A percentile compares a stretch with the other conserved stretches of the same genome.
Conservation (phyloP, 2,329 filamentous ascomycete genomes). For the Aspergillus fijiensis region DNA sequence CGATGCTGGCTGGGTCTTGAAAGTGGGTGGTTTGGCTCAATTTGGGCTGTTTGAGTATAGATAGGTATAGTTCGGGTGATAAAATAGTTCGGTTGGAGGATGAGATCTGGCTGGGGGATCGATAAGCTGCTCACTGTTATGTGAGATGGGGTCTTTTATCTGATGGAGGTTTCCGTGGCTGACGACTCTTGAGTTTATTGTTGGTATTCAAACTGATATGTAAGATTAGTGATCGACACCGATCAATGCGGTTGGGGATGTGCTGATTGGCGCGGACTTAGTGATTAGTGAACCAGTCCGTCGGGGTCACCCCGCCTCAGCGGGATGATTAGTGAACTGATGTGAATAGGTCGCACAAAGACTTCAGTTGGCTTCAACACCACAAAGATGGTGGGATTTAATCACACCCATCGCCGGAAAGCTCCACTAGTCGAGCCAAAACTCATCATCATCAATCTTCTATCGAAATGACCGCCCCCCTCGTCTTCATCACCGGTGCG, state of each 20-base stretch:
- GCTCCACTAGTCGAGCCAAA: not conserved
- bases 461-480: not conserved
- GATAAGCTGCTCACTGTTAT: too few species aligned
- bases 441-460: not conserved
- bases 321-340: not conserved
- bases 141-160: not conserved
- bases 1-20: too few species aligned
- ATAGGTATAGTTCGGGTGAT: not conserved
- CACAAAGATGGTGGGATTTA: not conserved
- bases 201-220: not conserved
- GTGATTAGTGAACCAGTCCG: not conserved
- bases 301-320: not conserved
- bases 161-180: too few species aligned
- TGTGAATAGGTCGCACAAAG: too few species aligned
- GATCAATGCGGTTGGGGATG: not conserved
- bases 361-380: too few species aligned
- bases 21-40: too few species aligned
- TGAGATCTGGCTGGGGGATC: too few species aligned
- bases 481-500: constrained; percentile 25
- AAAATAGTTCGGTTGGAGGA: too few species aligned
- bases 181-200: not conserved
- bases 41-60: too few species aligned
- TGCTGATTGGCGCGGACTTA: not conserved
- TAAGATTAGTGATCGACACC: not conserved
- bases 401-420: not conserved